Evolutionary conservation across 257 asterid genomes (phyloP).

Genomic region (Solanum rostratum): DNA sequence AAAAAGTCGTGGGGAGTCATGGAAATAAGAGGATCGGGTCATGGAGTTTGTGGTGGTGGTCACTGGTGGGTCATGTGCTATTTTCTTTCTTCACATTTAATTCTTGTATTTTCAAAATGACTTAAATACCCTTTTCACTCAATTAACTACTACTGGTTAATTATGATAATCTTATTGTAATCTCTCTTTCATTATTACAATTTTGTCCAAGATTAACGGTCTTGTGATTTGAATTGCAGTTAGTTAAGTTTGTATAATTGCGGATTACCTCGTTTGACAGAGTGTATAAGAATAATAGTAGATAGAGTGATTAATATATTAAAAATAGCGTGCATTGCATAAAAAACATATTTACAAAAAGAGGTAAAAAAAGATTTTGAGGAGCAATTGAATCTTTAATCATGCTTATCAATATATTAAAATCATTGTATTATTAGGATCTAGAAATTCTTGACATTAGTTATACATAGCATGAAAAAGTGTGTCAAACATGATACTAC

Average conservation of each 20-base stretch:
- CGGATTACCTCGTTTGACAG: neutral
- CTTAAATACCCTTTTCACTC: neutral
- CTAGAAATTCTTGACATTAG: too few species aligned
- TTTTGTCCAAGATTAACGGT: constrained; percentile 1
- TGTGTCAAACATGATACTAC: too few species aligned
- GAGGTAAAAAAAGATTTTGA: too few species aligned
- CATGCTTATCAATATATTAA: too few species aligned
- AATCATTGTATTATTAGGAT: too few species aligned
- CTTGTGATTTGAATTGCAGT: neutral
- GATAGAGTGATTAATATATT: too few species aligned
- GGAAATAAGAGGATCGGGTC: constrained; percentile 3
- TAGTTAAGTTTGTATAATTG: neutral
- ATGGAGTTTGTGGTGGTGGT: constrained; percentile 3
- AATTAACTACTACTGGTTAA: too few species aligned
- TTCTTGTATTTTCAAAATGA: neutral
- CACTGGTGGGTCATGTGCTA: constrained; percentile 5
- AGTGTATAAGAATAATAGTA: too few species aligned
- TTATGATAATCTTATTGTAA: neutral
- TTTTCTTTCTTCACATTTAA: constrained; percentile 4
- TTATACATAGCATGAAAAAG: too few species aligned
- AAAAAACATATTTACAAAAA: too few species aligned
- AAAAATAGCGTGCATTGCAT: too few species aligned
- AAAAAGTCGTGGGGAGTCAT: constrained; percentile 3
- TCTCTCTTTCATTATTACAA: neutral
- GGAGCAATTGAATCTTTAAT: too few species aligned